Conservation (phyloP, 108 stramenopile species). For the Fragilariopsis cylindrus region DNA sequence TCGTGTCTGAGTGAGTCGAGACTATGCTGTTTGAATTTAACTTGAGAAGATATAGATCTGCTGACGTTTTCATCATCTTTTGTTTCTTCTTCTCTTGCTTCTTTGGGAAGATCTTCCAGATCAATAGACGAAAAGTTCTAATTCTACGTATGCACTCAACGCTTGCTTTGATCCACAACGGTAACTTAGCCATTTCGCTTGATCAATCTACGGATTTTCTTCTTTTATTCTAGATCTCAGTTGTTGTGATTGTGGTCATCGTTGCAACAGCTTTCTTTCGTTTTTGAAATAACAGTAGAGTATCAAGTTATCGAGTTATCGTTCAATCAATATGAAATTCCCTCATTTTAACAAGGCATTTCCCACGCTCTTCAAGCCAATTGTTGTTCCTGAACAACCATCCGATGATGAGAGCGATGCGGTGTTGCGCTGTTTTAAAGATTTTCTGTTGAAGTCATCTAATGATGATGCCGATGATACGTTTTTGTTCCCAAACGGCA, state of each 20-base stretch:
- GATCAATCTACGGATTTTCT: not conserved
- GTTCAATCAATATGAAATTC: not conserved
- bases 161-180: too few species aligned
- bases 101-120: too few species aligned
- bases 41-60: too few species aligned
- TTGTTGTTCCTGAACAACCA: not conserved
- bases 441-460: not conserved
- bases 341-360: not conserved
- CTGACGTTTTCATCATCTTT: too few species aligned
- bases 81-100: too few species aligned
- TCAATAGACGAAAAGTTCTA: too few species aligned
- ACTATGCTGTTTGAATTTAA: too few species aligned
- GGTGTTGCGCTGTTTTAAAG: not conserved
- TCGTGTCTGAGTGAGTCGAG: too few species aligned
- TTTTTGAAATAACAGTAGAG: not conserved
- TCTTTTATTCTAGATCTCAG: not conserved
- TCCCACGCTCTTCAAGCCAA: conserved; percentile 4
- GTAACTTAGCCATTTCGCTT: too few species aligned
- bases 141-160: too few species aligned
- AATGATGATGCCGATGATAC: not conserved
- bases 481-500: not conserved
- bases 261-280: not conserved
- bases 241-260: not conserved
- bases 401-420: not conserved
- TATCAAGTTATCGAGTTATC: not conserved